Evolutionary conservation across 805 yeast genomes (phyloP), one percentile per base, ranked within the genome.

Genomic region (Torulaspora quercuum): DNA sequence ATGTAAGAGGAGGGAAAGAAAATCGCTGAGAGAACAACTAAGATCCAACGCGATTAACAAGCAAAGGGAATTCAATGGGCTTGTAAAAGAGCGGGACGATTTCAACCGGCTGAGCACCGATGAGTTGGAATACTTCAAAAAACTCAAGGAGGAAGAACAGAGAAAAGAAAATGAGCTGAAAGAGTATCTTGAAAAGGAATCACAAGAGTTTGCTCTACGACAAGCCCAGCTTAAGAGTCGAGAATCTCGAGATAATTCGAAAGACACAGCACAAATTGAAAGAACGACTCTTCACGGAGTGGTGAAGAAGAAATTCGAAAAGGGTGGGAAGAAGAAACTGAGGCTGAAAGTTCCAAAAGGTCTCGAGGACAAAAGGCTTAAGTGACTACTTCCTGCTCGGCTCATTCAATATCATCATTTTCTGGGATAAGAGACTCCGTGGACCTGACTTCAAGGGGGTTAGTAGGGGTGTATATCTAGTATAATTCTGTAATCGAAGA

Each of bases 1-100:
- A 14, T 41, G 39, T 20, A 48, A 47, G 27, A 42, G 48, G 20
- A 39, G 47, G 19, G 48, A 45, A 25, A 41, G 60, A 12, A 53
- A 57, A 29, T 48, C 63, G 3, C 39, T 59, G n/a, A 42, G 57
- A 22, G 57, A 54, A 1, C 64, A 59, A 28, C 42, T 59, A 20
- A 35, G 59, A 27, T 39, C 44, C 3, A 56, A 51, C 40, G 59
- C 63, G 0, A 52, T 52, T 14, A 42, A 37, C 16, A 58, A 54
- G 29, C 58, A 55, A 34, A 48, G 42, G 28, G 50, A 51, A 25
- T 51, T 48, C 23, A 55, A 44, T 19, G 44, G 38, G 2, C 35
- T 39, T 8, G 55, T 55, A 9, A 45, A 44, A 31, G 50, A 57
- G 17, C 41, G 48, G 9, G 61, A 59, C 28, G 44, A 52, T n/a